Evolutionary conservation across 225 moss, liverwort and hornwort genomes (phyloP).

Genomic region (Neckera pumila): DNA sequence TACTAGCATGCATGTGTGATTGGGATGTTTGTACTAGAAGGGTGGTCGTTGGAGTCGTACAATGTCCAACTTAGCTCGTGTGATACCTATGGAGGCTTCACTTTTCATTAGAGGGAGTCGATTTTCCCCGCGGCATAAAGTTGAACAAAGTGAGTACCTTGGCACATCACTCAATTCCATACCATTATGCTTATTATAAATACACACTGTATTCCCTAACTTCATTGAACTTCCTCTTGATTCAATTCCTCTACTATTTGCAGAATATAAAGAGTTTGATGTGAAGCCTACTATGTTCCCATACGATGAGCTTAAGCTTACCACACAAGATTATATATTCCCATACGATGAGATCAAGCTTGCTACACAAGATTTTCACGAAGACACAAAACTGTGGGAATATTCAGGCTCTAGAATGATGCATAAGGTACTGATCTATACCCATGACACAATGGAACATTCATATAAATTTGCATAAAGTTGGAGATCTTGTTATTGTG

Average conservation of each 20-base stretch:
- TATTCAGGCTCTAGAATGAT: background rate
- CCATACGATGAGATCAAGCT: background rate
- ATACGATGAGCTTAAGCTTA: background rate
- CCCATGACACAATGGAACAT: background rate
- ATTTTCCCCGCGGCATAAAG: background rate
- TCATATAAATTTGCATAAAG: background rate
- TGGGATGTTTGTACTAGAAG: background rate
- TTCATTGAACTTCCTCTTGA: background rate
- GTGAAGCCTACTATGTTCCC: background rate
- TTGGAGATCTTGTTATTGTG: too few relatives aligned
- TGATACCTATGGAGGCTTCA: background rate
- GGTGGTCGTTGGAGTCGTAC: background rate
- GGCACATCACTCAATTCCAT: background rate
- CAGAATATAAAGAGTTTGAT: background rate
- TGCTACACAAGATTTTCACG: background rate
- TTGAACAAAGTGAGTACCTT: background rate
- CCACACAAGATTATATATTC: too few relatives aligned
- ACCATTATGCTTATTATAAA: background rate
- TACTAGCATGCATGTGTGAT: background rate
- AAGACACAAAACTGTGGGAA: background rate
- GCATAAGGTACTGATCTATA: background rate
- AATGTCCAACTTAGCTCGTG: background rate
- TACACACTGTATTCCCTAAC: fast-evolving
- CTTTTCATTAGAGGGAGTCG: background rate
- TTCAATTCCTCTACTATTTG: background rate